Conservation (phyloP, 1,284 basidiomycete species). For the Boletus semigastroideus region DNA sequence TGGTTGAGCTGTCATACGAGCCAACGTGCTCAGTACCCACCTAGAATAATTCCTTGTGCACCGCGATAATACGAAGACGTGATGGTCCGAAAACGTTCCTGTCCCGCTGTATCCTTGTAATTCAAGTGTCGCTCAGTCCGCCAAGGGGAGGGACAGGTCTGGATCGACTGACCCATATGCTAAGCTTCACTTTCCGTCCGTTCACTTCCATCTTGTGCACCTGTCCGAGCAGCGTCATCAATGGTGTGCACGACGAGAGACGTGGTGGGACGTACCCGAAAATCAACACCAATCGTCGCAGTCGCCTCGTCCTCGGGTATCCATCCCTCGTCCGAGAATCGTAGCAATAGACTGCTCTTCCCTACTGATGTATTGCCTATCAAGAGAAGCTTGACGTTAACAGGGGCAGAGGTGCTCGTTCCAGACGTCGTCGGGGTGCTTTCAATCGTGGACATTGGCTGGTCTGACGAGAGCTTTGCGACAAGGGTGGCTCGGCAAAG, state of each 20-base stretch:
- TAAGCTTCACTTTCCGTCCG: conserved; percentile 76
- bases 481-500: background rate
- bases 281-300: conserved; percentile 91
- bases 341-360: conserved; percentile 84
- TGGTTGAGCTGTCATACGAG: background rate
- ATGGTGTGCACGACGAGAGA: no score
- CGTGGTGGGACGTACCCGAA: conserved; percentile 51
- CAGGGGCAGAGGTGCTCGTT: conserved; percentile 15
- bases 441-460: conserved; percentile 21
- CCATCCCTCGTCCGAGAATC: conserved; percentile 98
- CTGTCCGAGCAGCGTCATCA: conserved; percentile 33
- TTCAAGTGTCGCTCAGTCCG: background rate
- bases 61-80: conserved; percentile 92
- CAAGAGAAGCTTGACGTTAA: conserved; percentile 63
- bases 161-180: conserved; percentile 66
- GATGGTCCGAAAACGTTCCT: conserved; percentile 89
- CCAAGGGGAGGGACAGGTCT: background rate
- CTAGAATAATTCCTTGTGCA: conserved; percentile 91
- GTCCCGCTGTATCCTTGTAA: conserved; percentile 82
- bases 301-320: conserved; percentile 92
- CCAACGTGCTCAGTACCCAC: conserved; percentile 36
- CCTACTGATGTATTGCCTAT: conserved; percentile 93
- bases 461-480: background rate
- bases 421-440: conserved; percentile 12
- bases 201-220: conserved; percentile 83